Evolutionary conservation across 306 rosid genomes (phyloP), one percentile per base, ranked within the genome.

Genomic region (Macrotyloma uniflorum): DNA sequence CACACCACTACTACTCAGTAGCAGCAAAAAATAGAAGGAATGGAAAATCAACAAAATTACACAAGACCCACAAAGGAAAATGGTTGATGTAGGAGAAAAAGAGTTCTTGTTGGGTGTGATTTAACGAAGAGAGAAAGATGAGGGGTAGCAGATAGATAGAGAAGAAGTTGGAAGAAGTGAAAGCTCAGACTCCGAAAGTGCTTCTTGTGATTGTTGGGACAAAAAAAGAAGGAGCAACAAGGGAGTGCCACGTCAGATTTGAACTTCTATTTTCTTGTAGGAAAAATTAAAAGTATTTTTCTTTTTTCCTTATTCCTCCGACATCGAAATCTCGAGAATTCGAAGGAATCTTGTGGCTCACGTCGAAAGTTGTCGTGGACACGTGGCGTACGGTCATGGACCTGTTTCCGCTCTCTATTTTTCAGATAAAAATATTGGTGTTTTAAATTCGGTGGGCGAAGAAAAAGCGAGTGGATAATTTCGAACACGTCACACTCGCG

Each of bases 281-380:
- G 19, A 30, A 23, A 47, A 1, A 3, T 12, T 47, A 22, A 32
- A 51, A 22, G 67, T 23, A 38, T 23, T 49, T 14, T 49, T 45
- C 1, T 28, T 15, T 47, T 19, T 19, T 8, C 12, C 3, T 59
- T 59, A 15, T 50, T 64, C 36, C 4, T 43, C 55, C 32, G 72
- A 72, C 76, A 67, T 62, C n/a, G 79, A 87, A 85, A 72, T 70
- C 79, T 78, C 46, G 82, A 84, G 91, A 83, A 70, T 68, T 82
- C 54, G 55, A 76, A 80, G 82, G 76, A 84, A 87, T 88, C 93
- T 72, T 87, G 93, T 87, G 96, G 96, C 86, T 88, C 81, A 40
- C 40, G 80, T 76, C 63, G 43, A 74, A 49, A 42, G 82, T 68
- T 58, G 35, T 30, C 16, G 1, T 12, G 18, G 35, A 63, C 78